Evolutionary conservation across 2,329 filamentous ascomycete genomes (phyloP), one percentile per base, ranked within the genome.

Genomic region (Apiospora rasikravindrae): DNA sequence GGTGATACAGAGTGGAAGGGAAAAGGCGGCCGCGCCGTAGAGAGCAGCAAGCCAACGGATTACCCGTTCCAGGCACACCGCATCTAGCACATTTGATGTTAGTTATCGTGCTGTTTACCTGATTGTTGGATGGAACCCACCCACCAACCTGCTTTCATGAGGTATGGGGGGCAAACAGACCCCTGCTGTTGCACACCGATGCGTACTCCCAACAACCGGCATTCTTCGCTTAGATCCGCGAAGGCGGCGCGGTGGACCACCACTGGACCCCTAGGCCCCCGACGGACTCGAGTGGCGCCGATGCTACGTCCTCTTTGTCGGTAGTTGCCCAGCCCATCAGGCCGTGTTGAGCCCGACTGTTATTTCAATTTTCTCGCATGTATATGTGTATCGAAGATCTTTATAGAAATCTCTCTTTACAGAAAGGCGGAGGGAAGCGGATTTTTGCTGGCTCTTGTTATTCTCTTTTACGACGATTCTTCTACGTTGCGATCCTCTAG

Each of bases 171-270:
- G 53, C 53, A 61, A 37, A 37, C 29, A 33, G 37, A 37, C 1
- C 26, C 53, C 26, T 22, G 26, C 26, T 61, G 29, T 16, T 33
- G 29, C 53, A 37, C 53, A 61, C 53, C 53, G 53, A 33, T 61
- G 33, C 13, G 26, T 64, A 22, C 37, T 2, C 16, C 53, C 29
- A 64, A 37, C 29, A 64, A n/a, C 57, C 29, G 57, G 57, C 57
- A 64, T 64, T 64, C 57, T 24, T 64, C 57, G 57, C 57, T 64
- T 64, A 64, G 57, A 64, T 40, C 57, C 57, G 57, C 19, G 33
- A n/a, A 19, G 22, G 57, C 57, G 57, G 29, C 57, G 57, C 33
- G 33, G 33, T 19, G 57, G 57, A 33, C 57, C 24, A 33, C 53
- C 53, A 8, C 53, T 61, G 19, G 29, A 61, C 53, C 53, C 51